Base-by-base conservation (phyloP, 108 stramenopile genomes). In the Discostella stelligeroides region DNA sequence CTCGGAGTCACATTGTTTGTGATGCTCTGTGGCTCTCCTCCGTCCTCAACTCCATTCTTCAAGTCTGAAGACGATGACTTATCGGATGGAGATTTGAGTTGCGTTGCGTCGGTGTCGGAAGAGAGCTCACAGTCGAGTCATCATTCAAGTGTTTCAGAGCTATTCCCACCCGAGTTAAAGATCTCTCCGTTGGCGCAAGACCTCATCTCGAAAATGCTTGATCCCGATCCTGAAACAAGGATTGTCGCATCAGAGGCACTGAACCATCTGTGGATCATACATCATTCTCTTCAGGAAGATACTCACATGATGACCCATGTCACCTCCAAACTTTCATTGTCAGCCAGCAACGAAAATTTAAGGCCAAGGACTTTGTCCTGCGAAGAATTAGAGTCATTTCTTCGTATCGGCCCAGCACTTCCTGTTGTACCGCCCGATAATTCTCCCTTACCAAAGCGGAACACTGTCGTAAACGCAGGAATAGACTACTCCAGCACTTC, bases 1-100 rank as follows among this genome's bases (percentile, higher is more conserved):
- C 70, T 99, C 20, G 99, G 99, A 21, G 93, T 99, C 41, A 98
- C 98, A 4, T 57, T 90, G 40, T 99, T 98, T 83, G 97, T 98
- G 60, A 66, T 99, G 43, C 80, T 99, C 5, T 98, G 95, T 68
- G 98, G 99, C 28, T 92, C 92, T 60, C 98, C 92, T 42, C 94
- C 94, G 12, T 76, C 87, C 41, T 82, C 85, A 56, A 46, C 76
- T 39, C 57, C 66, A 9, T 74, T 78, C 50, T 49, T 38, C 29
- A 28, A 73, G 23, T 70, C 61, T 20, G 67, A 51, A 17, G 68
- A 75, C 53, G 63, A 28, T 17, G 56, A 62, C 50, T 42, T 41
- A 0, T 66, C 63, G 20, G 71, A 72, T 57, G 80, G 48, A 55
- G 81, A 77, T 39, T 62, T 64, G 27, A 71, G 68, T 28, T 72